Percentiles rank a stretch among this genome's conserved stretches.
These are phyloP conservation scores for Penicillium subrubescens DNA, from an alignment of 495 filamentous ascomycete genomes.

Conservation along the genomic window DNA sequence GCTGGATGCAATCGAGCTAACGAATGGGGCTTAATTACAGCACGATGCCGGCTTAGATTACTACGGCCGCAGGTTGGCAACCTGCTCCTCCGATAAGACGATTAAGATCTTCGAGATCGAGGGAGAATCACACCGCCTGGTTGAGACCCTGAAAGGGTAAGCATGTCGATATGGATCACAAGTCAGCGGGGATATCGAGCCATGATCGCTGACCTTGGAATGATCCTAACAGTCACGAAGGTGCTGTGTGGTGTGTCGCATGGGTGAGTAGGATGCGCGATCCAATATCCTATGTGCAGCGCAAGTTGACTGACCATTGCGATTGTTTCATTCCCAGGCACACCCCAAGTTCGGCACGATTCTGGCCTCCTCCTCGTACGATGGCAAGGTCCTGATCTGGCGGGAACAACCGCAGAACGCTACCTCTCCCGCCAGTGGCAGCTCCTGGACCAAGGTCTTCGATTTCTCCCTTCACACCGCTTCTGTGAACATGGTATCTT, in stretches of 20 bases:
- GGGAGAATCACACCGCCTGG: constrained; percentile 84
- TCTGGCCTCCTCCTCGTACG: constrained; percentile 89
- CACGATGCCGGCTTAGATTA: constrained; percentile 98
- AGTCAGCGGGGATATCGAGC: not conserved
- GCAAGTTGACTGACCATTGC: constrained; percentile 22
- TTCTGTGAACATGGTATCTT: constrained; percentile 92
- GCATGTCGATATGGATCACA: constrained; percentile 11
- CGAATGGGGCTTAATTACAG: constrained; percentile 43
- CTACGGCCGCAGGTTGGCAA: constrained; percentile 94
- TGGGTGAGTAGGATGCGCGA: constrained; percentile 60
- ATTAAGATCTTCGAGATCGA: constrained; percentile 99
- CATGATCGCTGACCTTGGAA: not conserved
- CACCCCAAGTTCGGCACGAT: constrained; percentile 99
- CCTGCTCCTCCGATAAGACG: constrained; percentile 95
- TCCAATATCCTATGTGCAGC: not conserved
- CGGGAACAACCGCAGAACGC: constrained; percentile 70
- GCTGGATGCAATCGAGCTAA: constrained; percentile 14
- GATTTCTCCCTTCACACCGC: constrained; percentile 90
- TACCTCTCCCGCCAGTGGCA: constrained; percentile 47
- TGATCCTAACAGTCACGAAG: constrained; percentile 70
- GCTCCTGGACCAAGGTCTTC: constrained; percentile 78
- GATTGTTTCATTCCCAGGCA: constrained; percentile 51
- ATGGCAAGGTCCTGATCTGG: constrained; percentile 98
- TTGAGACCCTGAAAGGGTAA: constrained; percentile 94
- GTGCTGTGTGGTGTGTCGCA: constrained; percentile 93